These are phyloP conservation scores for Xylaria cubensis DNA, from an alignment of 495 filamentous ascomycete genomes.

Conservation along the genomic window DNA sequence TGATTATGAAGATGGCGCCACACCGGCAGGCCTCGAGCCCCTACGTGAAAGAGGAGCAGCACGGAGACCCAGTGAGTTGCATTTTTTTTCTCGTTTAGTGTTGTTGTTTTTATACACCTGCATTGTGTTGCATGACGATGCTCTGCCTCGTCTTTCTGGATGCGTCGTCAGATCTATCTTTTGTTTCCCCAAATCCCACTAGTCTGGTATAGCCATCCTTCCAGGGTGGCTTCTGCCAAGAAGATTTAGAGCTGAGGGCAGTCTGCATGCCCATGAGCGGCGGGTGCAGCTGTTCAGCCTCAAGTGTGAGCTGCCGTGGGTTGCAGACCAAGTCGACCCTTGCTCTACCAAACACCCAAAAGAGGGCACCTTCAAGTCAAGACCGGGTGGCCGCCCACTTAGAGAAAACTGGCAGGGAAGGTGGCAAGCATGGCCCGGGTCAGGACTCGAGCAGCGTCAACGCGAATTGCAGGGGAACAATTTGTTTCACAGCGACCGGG, in stretches of 20 bases:
- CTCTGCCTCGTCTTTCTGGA: background rate
- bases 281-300: conserved; percentile 27
- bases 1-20: conserved; percentile 44
- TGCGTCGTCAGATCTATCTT: conserved; percentile 2
- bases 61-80: conserved; percentile 39
- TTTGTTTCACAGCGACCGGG: conserved; percentile 43
- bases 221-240: conserved; percentile 33
- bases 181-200: background rate
- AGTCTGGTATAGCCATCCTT: background rate
- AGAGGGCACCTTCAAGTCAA: conserved; percentile 27
- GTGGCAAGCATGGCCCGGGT: conserved; percentile 34
- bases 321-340: conserved; percentile 26
- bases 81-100: background rate
- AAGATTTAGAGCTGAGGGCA: conserved; percentile 32
- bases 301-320: conserved; percentile 30
- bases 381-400: conserved; percentile 30
- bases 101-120: background rate
- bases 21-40: conserved; percentile 40
- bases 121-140: background rate
- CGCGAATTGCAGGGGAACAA: conserved; percentile 43
- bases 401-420: conserved; percentile 35
- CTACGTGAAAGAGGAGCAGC: conserved; percentile 41
- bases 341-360: conserved; percentile 25
- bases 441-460: conserved; percentile 38
- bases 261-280: conserved; percentile 16